Conservation (phyloP, 2,329 filamentous ascomycete species). For the Aureobasidium sp. region DNA sequence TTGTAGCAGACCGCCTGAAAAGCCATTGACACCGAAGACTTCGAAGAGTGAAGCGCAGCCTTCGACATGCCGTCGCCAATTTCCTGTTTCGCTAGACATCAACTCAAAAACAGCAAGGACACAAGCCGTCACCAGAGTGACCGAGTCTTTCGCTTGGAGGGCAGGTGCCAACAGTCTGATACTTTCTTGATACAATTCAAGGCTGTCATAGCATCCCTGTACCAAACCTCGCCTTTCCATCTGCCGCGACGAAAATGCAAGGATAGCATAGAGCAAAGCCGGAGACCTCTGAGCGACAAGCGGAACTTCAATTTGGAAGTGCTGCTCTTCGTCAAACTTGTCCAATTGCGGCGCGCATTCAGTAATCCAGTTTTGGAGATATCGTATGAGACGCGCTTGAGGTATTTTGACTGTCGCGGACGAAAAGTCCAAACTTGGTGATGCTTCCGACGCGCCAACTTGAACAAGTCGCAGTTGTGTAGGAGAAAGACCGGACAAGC, state of each 20-base stretch:
- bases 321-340: constrained; percentile 16
- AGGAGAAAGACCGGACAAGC: constrained; percentile 4
- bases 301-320: constrained; percentile 10
- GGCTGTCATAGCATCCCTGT: constrained; percentile 11
- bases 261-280: constrained; percentile 10
- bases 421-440: constrained; percentile 3
- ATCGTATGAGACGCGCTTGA: neutral
- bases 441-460: neutral
- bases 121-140: constrained; percentile 8
- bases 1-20: constrained; percentile 10
- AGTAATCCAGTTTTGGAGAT: constrained; percentile 11
- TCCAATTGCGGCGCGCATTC: constrained; percentile 14
- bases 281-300: constrained; percentile 10
- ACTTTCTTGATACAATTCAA: constrained; percentile 14
- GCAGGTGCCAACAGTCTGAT: constrained; percentile 9
- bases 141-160: constrained; percentile 8
- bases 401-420: constrained; percentile 10
- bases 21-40: constrained; percentile 12
- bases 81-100: constrained; percentile 13
- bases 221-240: constrained; percentile 10
- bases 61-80: constrained; percentile 16
- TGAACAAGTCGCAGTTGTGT: neutral
- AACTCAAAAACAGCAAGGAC: constrained; percentile 9
- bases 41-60: constrained; percentile 13
- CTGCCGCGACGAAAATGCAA: constrained; percentile 14